Base-by-base conservation (phyloP, 139 green algal genomes). In the Chlamydomonas eustigma region DNA sequence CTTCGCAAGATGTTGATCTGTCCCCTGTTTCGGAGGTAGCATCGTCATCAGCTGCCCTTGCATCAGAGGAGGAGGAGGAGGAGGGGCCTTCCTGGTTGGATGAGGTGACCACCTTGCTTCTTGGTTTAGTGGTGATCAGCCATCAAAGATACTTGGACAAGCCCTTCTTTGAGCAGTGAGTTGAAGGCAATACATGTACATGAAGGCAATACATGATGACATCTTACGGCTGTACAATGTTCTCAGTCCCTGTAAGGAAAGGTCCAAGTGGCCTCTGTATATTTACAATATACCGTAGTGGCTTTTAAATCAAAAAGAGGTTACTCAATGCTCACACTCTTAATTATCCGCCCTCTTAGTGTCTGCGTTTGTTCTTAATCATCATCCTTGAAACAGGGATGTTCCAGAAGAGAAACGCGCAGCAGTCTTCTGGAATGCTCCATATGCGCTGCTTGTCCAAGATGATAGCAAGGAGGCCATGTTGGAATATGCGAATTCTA, bases 401-500 rank as follows among this genome's bases (percentile, higher is more conserved):
- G 51, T 80, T 2, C 6, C 24, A 1, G 80, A 89, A 73, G 84
- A 89, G 36, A 64, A 76, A 52, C 79, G 84, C n/a, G 76, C 78
- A 1, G 30, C 36, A 0, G 73, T 68, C 0, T 81, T 84, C 32
- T 89, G 78, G 78, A 28, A 75, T 8, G 84, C 84, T 12, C 80
- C 80, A 0, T 89, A 76, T 58, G 68, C 74, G 0, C 73, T 89
- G 64, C n/a, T 89, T 2, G 80, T 86, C 35, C 65, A 84, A 24
- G 84, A 89, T 73, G 84, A 89, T 78, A 81, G 37, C 24, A 31
- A 50, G 0, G 51, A 83, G 28, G 64, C 58, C 25, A 31, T 31
- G 1, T 34, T 89, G 6, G 84, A 89, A 74, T 89, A 89, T 71
- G 78, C 74, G 33, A 89, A 89, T 76, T 39, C 35, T 2, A 34